Conservation (phyloP, 2,329 filamentous ascomycete genomes). For the Malbranchea cinnamomea region DNA sequence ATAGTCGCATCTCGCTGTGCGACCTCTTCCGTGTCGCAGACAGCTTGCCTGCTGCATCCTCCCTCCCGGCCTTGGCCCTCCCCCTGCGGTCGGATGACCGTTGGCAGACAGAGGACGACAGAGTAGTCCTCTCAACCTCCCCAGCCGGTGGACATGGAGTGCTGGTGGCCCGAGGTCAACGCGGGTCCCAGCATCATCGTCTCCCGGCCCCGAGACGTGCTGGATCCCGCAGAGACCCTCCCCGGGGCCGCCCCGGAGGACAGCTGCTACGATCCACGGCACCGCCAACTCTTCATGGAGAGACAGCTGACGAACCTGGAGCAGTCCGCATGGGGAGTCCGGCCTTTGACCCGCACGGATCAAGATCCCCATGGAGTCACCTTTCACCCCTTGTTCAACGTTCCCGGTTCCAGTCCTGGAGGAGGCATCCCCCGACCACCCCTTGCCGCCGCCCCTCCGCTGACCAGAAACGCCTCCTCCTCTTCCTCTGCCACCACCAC, state of each 20-base stretch:
- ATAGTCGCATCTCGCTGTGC: no score
- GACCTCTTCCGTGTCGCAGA: no score
- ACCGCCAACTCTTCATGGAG: slow-evolving; percentile 7
- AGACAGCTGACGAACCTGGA: slow-evolving; percentile 8
- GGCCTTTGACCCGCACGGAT: slow-evolving; percentile 3
- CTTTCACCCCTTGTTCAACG: slow-evolving; percentile 6
- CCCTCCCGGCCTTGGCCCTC: slow-evolving; percentile 1
- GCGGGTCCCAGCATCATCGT: no score
- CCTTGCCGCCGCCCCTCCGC: no score
- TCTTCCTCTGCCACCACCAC: no score
- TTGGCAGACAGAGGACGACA: slow-evolving; percentile 2
- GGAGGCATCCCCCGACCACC: slow-evolving; percentile 4
- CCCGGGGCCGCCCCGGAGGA: neutral
- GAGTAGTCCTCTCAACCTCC: slow-evolving; percentile 1
- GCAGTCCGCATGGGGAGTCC: slow-evolving; percentile 5
- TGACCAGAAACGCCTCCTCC: no score
- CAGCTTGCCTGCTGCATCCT: no score
- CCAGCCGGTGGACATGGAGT: no score
- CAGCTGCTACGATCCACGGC: slow-evolving; percentile 2
- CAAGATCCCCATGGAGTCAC: slow-evolving; percentile 5
- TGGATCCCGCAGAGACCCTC: slow-evolving; percentile 1
- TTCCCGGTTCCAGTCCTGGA: slow-evolving; percentile 3
- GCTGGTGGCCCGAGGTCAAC: no score
- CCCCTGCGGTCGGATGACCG: neutral
- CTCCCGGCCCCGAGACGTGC: slow-evolving; percentile 1